Evolutionary conservation across 169 alveolate genomes (phyloP), one percentile per base, ranked within the genome.

Genomic region (Plasmodium berghei): DNA sequence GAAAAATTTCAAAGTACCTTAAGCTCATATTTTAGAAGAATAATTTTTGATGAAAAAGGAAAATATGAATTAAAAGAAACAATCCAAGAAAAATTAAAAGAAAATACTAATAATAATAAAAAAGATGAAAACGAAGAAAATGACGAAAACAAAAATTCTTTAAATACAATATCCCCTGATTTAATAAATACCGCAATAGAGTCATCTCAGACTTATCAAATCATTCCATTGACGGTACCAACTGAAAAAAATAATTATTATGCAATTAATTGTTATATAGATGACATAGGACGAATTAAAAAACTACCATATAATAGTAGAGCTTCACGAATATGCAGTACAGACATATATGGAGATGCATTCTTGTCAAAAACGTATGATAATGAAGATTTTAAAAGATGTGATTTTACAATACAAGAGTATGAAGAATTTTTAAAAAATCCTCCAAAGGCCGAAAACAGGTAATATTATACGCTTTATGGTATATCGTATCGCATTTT

Each of bases 271-370:
- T 96, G 97, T 63, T 96, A 96, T 77, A 96, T 96, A 83, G 98
- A 96, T 89, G 92, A 95, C 69, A 83, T 96, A 24, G 98, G 98
- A 46, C 77, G 97, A 20, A 95, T 96, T 14, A 96, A 96, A 72
- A 95, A 93, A 66, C 88, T 96, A 58, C 97, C 97, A 6, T 90
- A 86, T n/a, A 96, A 96, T 73, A 94, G 98, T 16, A 70, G 98
- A 40, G 98, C 98, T 10, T 90, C 98, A 4, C 94, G 97, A 54
- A 90, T 96, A 10, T 96, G 98, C 61, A 96, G 97, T 48, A 67
- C 91, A 83, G 97, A 96, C 56, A 94, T 96, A 26, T 91, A 97
- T 34, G 98, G 98, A 46, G 98, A 96, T 75, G 96, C 98, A 54
- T 96, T 95, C 80, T 71, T 96, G 34, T 96, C 97, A 14, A 89